Percentiles rank a stretch among this genome's conserved stretches.
These are phyloP conservation scores for Athelia psychrophila DNA, from an alignment of 1,284 basidiomycete genomes.

Conservation along the genomic window DNA sequence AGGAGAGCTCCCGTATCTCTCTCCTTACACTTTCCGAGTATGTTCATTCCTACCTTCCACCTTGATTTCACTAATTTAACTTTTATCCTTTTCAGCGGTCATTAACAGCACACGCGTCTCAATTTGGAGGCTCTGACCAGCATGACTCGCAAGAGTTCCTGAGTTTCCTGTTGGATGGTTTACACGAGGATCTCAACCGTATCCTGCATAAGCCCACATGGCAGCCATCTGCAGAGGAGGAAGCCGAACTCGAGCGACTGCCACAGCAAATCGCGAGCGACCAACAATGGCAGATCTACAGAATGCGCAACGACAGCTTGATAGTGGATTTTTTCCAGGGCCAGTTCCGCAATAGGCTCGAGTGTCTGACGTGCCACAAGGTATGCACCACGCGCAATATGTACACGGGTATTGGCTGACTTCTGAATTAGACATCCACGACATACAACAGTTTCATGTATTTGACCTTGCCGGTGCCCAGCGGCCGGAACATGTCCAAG, in stretches of 20 bases:
- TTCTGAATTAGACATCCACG: slow-evolving; percentile 77
- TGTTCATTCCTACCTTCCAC: slow-evolving; percentile 21
- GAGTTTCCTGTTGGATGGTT: slow-evolving; percentile 90
- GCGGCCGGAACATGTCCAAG: slow-evolving; percentile 55
- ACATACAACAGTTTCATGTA: slow-evolving; percentile 99
- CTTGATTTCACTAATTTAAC: background rate
- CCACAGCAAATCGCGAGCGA: slow-evolving; percentile 91
- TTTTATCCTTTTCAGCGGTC: slow-evolving; percentile 51
- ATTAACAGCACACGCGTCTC: slow-evolving; percentile 82
- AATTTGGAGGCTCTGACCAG: slow-evolving; percentile 91
- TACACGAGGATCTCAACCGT: slow-evolving; percentile 96
- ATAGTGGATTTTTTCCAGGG: slow-evolving; percentile 99
- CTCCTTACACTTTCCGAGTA: slow-evolving; percentile 86
- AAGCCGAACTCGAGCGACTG: slow-evolving; percentile 84
- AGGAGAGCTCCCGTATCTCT: slow-evolving; percentile 81
- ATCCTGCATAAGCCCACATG: slow-evolving; percentile 76
- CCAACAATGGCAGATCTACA: slow-evolving; percentile 92
- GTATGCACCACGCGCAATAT: slow-evolving; percentile 51
- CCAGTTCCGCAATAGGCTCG: slow-evolving; percentile 89
- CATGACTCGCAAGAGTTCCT: slow-evolving; percentile 99
- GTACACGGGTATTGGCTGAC: background rate
- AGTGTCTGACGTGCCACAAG: slow-evolving; percentile 89
- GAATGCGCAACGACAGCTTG: slow-evolving; percentile 88
- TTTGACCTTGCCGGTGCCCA: slow-evolving; percentile 87
- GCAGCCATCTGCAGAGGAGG: slow-evolving; percentile 79